These are phyloP conservation scores for Pseudogymnoascus sp. DNA, from an alignment of 2,329 filamentous ascomycete genomes.

Conservation along the genomic window DNA sequence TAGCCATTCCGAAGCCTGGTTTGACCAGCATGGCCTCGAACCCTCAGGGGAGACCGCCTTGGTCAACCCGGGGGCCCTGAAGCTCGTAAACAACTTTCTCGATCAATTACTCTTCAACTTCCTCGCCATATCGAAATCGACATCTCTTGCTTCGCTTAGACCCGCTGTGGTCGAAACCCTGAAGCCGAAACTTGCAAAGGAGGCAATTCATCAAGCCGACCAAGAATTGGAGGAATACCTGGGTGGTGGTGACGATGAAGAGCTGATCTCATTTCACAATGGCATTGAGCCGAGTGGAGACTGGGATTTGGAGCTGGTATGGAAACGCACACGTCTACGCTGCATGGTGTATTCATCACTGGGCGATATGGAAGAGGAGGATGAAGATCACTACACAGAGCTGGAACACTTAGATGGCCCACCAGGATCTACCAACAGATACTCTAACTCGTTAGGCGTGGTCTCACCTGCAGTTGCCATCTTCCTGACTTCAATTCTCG, in stretches of 20 bases:
- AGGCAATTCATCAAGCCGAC: slow-evolving; percentile 73
- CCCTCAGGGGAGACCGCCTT: slow-evolving; percentile 58
- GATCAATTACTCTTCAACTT: slow-evolving; percentile 91
- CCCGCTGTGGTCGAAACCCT: slow-evolving; percentile 79
- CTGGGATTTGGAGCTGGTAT: slow-evolving; percentile 87
- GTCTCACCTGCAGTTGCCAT: slow-evolving; percentile 90
- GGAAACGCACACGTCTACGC: slow-evolving; percentile 84
- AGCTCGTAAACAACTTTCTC: slow-evolving; percentile 81
- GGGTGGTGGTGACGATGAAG: slow-evolving; percentile 68
- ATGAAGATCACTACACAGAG: slow-evolving; percentile 82
- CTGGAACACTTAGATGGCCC: slow-evolving; percentile 61
- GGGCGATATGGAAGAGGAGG: slow-evolving; percentile 95
- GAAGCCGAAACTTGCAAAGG: slow-evolving; percentile 78
- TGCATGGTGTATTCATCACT: slow-evolving; percentile 98
- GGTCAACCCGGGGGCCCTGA: slow-evolving; percentile 64
- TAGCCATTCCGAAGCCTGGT: slow-evolving; percentile 59
- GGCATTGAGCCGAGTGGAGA: slow-evolving; percentile 43
- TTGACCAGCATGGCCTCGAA: slow-evolving; percentile 58
- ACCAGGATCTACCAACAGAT: slow-evolving; percentile 46
- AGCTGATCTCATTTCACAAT: slow-evolving; percentile 48
- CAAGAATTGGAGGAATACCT: slow-evolving; percentile 84
- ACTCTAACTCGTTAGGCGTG: slow-evolving; percentile 45
- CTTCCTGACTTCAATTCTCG: slow-evolving; percentile 88
- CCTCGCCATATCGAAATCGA: slow-evolving; percentile 70
- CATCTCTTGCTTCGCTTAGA: slow-evolving; percentile 63